phyloP scores from a whole-genome alignment of 2,329 filamentous ascomycete genomes.

The Penicillium brasilianum region DNA sequence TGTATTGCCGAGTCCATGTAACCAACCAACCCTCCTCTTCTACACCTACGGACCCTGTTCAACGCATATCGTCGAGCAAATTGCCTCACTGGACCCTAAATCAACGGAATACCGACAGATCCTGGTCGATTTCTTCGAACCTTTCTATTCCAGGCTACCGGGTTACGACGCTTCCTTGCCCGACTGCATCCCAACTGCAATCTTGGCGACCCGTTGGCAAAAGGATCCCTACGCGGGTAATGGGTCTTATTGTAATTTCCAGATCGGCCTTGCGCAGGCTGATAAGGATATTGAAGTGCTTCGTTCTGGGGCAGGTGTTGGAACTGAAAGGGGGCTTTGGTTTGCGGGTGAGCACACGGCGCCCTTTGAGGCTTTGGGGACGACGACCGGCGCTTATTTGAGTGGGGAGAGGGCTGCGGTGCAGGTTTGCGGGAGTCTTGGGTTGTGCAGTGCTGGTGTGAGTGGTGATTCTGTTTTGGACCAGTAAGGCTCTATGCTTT shows the following conservation, averaged over 20 bases:
- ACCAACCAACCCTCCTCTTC: conserved; percentile 84
- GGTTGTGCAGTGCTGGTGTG: conserved; percentile 31
- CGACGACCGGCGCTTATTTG: conserved; percentile 90
- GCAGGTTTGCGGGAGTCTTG: conserved; percentile 49
- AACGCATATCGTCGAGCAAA: conserved; percentile 44
- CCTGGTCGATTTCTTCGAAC: conserved; percentile 71
- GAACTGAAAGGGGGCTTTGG: conserved; percentile 70
- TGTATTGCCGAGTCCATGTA: conserved; percentile 60
- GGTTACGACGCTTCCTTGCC: conserved; percentile 62
- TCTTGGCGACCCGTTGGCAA: conserved; percentile 77
- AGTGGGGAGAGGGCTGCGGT: conserved; percentile 78
- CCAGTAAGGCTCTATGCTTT: not conserved
- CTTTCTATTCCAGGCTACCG: conserved; percentile 78
- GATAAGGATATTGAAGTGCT: conserved; percentile 72
- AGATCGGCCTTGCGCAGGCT: conserved; percentile 71
- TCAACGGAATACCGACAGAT: conserved; percentile 58
- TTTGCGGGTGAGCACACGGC: conserved; percentile 89
- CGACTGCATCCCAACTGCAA: conserved; percentile 65
- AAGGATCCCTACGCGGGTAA: conserved; percentile 78
- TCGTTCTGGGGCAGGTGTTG: conserved; percentile 56
- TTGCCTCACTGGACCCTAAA: conserved; percentile 39
- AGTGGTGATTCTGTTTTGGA: conserved; percentile 43
- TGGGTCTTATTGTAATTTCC: conserved; percentile 86
- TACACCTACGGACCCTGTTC: conserved; percentile 58
- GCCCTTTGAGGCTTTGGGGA: conserved; percentile 86